Base-by-base conservation (phyloP, 2,329 filamentous ascomycete genomes). In the Cordyceps farinosa region DNA sequence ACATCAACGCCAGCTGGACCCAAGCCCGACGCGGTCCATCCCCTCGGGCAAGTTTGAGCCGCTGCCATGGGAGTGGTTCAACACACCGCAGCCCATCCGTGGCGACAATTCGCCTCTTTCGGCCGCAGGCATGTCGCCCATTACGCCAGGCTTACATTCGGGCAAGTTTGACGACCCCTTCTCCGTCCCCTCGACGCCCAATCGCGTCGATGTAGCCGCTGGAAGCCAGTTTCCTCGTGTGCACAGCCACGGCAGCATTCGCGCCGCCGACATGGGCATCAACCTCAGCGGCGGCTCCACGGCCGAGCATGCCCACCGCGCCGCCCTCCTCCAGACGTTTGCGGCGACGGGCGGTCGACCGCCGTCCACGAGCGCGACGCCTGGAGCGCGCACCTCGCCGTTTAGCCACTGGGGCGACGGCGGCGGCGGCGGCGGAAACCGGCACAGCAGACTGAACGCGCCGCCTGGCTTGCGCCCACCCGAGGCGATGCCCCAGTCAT, bases 51-150 rank as follows among this genome's bases (percentile, higher is more conserved):
- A 72, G 54, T 76, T 76, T 64, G 71, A 72, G 30, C 71, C 71
- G 54, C 73, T 84, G 42, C 82, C 83, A 2, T 85, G 83, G 83
- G 75, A 75, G 17, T 82, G 81, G 73, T 81, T 84, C 62, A 72
- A 75, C 45, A 76, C 72, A 0, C 75, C 75, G 0, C 75, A 70
- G 30, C 75, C 75, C 8, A 53, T 29, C 10, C 48, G 58, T 2
- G 63, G 55, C n/a, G 55, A 54, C 15, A 51, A 61, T 17, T 59
- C 65, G 10, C 56, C 62, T 5, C 27, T 56, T 2, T 57, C 62
- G 7, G 47, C 51, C 44, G n/a, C 55, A 9, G 45, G 62, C 32
- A 55, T 61, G 57, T 64, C 62, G 6, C 62, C 62, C 29, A 61
- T 60, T 30, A 56, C 51, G 6, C 51, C 50, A 3, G 56, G 48